Evolutionary conservation across 129 eudicot species (phyloP), one percentile per base, ranked within the genome.

Genomic region (Mikania micrantha): DNA sequence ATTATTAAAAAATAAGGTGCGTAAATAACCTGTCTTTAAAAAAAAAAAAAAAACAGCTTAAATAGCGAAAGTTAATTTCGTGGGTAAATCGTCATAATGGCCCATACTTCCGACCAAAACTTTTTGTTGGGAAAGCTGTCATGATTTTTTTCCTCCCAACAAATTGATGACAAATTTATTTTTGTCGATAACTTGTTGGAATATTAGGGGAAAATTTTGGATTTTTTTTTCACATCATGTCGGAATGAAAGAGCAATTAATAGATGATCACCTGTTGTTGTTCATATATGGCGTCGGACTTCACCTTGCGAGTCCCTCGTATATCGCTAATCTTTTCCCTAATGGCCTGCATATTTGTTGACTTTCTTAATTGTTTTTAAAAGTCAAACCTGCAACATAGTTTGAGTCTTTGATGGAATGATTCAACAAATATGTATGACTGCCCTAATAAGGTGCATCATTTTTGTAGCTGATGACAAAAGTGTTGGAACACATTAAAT

Each of bases 321-420:
- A 68, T 76, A 44, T 76, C 80, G n/a, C 80, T 76, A 61, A 76
- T 68, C 12, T 69, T 76, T 60, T 76, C 80, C 71, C 54, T 76
- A 40, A 76, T 68, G 11, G 75, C 75, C 56, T 76, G 80, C 80
- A 76, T 76, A 19, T 68, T 75, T 69, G 63, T 47, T 60, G 58
- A 68, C 70, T 22, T 75, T 50, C 69, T 60, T 68, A 29, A 22
- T 66, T n/a, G n/a, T n/a, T 60, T 24, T 4, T 40, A 48, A 69
- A 76, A 68, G 65, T 74, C 80, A 68, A 68, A 48, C 36, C 22
- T 25, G 70, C 15, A 76, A 60, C 25, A 21, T 35, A 65, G 64
- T 25, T 42, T 39, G 67, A 70, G 22, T 39, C 12, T 34, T 49
- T 48, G 27, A 32, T 47, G 63, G 38, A 74, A 64, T 29, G 67